Base-by-base conservation (phyloP, 73 alveolate species). In the Breviolum minutum region DNA sequence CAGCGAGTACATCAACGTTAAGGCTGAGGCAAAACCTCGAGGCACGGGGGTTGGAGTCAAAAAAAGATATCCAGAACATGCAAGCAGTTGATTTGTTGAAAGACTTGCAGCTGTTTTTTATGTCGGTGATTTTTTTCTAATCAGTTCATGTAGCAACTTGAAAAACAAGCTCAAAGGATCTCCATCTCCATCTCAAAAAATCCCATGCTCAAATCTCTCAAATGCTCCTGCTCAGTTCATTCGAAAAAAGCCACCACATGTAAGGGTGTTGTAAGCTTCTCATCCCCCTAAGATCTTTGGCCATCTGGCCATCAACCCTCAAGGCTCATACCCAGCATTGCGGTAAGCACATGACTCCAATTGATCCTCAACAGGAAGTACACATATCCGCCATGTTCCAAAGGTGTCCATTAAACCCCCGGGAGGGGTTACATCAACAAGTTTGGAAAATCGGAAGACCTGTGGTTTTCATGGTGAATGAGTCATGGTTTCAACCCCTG, bases 1-100 rank as follows among this genome's bases (percentile, higher is more conserved):
- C 76, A 89, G 32, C 61, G 71, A 24, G 81, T 89, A 89, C 96
- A 89, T 89, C 96, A 89, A 29, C 63, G 80, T n/a, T n/a, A 89
- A 27, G 20, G 96, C 96, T 73, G 69, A 17, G 3, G 87, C 73
- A 60, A 89, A 89, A 73, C 96, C 96, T 89, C 92, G 54, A 40
- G 54, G 27, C 32, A 81, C 70, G 48, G 70, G 60, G 17, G 81
- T 4, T 30, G 29, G 60, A 82, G 20, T 11, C 63, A 17, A 48
- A 48, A n/a, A 27, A 14, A 80, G 68, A 63, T 29, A 24, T 66
- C 29, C 29, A 27, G 12, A 17, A 29, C 10, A n/a, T 16, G 17
- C 20, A 30, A 14, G 9, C 8, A 12, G n/a, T 9, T 64, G 8
- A 8, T 20, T 22, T 66, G 2, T 79, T 5, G 0, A 0, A n/a